phyloP scores from a whole-genome alignment of 208 protist species.

The Trypanosoma avium region DNA sequence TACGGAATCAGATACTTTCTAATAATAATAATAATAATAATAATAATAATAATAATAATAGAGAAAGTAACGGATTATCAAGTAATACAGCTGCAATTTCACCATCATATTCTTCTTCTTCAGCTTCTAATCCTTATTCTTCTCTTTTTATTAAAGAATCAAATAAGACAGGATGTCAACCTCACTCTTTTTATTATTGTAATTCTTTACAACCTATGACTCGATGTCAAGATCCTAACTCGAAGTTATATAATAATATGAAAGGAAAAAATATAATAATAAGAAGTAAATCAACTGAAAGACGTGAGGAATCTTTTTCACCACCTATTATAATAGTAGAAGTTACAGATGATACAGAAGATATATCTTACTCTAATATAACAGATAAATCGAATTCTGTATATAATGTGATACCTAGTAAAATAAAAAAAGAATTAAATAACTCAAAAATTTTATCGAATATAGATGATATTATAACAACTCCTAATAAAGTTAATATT shows the following conservation, averaged over 20 bases:
- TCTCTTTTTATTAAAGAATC: too few species aligned
- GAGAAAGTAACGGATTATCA: too few species aligned
- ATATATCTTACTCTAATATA: too few species aligned
- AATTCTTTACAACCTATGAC: background rate
- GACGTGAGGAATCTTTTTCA: background rate
- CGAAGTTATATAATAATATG: background rate
- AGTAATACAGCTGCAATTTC: too few species aligned
- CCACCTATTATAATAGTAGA: slow-evolving; percentile 5
- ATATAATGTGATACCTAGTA: too few species aligned
- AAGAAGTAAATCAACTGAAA: too few species aligned
- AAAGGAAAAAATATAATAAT: background rate
- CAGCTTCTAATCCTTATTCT: too few species aligned
- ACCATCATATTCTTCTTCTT: too few species aligned
- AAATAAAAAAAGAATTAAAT: too few species aligned
- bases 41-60: background rate
- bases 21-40: background rate
- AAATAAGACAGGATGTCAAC: background rate
- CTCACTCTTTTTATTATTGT: background rate
- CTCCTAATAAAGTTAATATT: too few species aligned
- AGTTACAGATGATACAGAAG: background rate
- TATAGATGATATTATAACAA: background rate
- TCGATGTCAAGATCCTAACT: background rate
- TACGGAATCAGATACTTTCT: background rate
- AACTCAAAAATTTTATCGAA: background rate
- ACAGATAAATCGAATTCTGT: too few species aligned